Evolutionary conservation across 1,139 yeast genomes (phyloP), one percentile per base, ranked within the genome.

Genomic region (Geotrichum phurueaensis): DNA sequence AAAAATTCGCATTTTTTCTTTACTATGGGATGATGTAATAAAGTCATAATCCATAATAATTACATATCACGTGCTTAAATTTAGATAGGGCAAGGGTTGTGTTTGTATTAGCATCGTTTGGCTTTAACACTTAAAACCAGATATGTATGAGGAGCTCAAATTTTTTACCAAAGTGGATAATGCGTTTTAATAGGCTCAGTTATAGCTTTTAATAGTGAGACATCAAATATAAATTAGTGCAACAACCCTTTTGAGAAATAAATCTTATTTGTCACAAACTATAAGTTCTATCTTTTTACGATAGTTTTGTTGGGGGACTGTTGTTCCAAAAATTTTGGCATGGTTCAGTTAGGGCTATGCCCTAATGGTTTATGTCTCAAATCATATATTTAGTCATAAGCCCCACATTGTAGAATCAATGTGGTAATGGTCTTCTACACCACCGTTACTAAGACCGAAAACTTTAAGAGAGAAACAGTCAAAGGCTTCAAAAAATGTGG

Each of bases 1-100:
- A 52, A 58, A 58, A 51, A 51, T 54, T 54, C 39, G 33, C 51
- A 27, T 27, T 43, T 39, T 53, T 53, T 53, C 33, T 7, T 20
- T 36, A 7, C 20, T 31, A 3, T 43, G 20, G 9, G 29, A 25
- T 54, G 51, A 54, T 20, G 36, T 54, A 54, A 54, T 18, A 23
- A 54, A 47, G 15, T 10, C 25, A 33, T 53, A 53, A 53, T 15
- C 50, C 7, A 10, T 29, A 25, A 3, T 29, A n/a, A 3, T 2
- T 33, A 3, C 0, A 13, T 33, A 5, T 33, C 39, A 33, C 39
- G 39, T 33, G 39, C 9, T 13, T 33, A 5, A 2, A 33, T 15
- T 33, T 2, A 33, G 1, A 12, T 36, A 39, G 47, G 47, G 18
- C 20, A 39, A 39, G 47, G 47, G 47, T 15, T 39, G 2, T 13